Evolutionary conservation across 441 rosid species (phyloP), one percentile per base, ranked within the genome.

Genomic region (Biscutella laevigata): DNA sequence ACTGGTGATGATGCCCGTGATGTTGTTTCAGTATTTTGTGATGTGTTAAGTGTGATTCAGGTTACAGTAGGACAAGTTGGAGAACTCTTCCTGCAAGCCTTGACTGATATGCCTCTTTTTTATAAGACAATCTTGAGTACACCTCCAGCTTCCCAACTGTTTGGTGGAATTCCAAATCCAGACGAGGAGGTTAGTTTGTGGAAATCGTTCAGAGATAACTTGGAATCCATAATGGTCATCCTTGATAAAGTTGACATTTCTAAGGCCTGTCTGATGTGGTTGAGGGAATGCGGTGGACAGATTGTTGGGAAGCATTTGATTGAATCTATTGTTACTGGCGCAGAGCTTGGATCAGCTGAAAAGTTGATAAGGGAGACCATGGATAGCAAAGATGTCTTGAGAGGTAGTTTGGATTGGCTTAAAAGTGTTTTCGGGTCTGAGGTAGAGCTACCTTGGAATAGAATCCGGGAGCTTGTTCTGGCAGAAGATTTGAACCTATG

Each of bases 351-450:
- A 11, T 66, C 73, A 26, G 95, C 97, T 0, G 97, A 88, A 37
- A 84, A 84, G 72, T 61, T 71, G 69, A 77, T 92, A 24, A 74
- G 99, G 58, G 79, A 78, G 72, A 82, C 86, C n/a, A 79, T 88
- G 69, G 87, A 86, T 61, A 77, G 84, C 67, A 88, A 86, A 78
- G 79, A 79, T 69, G 95, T 88, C 36, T 66, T 88, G 68, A 83
- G 71, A 52, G 90, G 83, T 54, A 92, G 92, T 78, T 74, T 88
- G 75, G 95, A 88, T 42, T 92, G 99, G 99, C 90, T 92, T 56
- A 82, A 72, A 75, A 72, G 71, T 55, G 96, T 88, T 38, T 92
- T 92, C 22, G 97, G 99, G 36, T 92, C 95, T 32, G 99, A 92
- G 76, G 76, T 92, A 10, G 94, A 84, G 79, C 69, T 82, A 67